phyloP scores from a whole-genome alignment of 108 stramenopile genomes.

The Cyclotella atomus region DNA sequence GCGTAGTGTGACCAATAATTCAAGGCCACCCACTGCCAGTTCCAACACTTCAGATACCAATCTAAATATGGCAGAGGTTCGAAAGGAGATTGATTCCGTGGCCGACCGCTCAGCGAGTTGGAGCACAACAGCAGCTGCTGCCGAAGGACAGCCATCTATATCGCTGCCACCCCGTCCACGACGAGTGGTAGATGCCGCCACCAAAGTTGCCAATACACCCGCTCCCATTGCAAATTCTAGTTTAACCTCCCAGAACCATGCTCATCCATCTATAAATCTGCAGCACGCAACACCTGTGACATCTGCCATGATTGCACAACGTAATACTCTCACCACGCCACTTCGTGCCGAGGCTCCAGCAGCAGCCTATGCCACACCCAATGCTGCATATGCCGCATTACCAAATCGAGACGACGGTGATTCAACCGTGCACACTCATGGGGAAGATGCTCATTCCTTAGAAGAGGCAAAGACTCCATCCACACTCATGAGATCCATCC shows the following conservation, averaged over 20 bases:
- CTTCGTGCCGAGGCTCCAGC: too few relatives aligned
- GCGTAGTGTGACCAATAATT: too few relatives aligned
- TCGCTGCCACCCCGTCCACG: not conserved
- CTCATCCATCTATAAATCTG: too few relatives aligned
- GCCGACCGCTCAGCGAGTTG: not conserved
- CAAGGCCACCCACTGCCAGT: too few relatives aligned
- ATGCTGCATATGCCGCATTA: not conserved
- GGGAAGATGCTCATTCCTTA: not conserved
- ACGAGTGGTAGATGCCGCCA: not conserved
- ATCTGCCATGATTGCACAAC: too few relatives aligned
- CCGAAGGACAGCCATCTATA: too few relatives aligned
- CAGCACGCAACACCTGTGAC: too few relatives aligned
- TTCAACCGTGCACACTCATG: not conserved
- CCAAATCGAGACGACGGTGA: not conserved
- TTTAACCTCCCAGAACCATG: not conserved
- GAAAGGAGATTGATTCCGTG: not conserved
- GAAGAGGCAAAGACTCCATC: slow-evolving; percentile 38
- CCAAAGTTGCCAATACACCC: not conserved
- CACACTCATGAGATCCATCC: slow-evolving; percentile 40
- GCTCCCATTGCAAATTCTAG: not conserved
- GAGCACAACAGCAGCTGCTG: not conserved
- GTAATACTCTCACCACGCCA: too few relatives aligned
- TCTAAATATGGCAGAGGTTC: not conserved
- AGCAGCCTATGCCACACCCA: not conserved
- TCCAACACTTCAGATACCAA: not conserved